Base-by-base conservation (phyloP, 129 eudicot species). In the Centella asiatica region DNA sequence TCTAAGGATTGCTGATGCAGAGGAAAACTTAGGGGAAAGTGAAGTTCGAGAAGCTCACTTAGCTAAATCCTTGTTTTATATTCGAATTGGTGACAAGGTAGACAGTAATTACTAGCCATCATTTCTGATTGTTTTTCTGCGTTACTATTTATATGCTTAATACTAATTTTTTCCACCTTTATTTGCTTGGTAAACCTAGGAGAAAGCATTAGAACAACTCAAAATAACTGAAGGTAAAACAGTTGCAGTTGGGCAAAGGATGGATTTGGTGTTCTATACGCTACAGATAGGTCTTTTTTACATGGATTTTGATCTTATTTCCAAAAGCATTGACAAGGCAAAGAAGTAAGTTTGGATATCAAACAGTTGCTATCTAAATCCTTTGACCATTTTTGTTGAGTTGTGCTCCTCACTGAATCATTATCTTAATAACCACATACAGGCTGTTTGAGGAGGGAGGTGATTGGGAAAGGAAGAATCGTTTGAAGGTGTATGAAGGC, bases 11-110 rank as follows among this genome's bases (percentile, higher is more conserved):
- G 81, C 95, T 22, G 98, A 92, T 66, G 98, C 98, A 67, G 98
- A 92, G 72, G 95, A 92, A 65, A 92, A 92, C 61, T 76, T 92
- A 72, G 98, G 98, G 52, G 98, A 92, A 76, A 92, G 98, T 72
- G 98, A 92, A 82, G 94, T 92, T 59, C 78, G 98, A 70, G 98
- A 92, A 80, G 98, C 98, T 71, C 95, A 92, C 80, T 68, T 92
- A 62, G 98, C 95, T 44, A 92, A 92, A 69, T 92, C 95, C 40
- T 80, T 92, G 71, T 92, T 83, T 74, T 92, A 60, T 78, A 80
- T 92, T 32, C 75, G 88, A 47, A 81, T 87, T 26, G 94, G 95
- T 51, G 94, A 92, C 77, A 81, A 92, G 89, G 86, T 82, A 33
- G 56, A 36, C 17, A 49, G 36, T 18, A 53, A 12, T 18, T 2